Conservation (phyloP, 768 basidiomycete genomes). For the Amanita rubescens region DNA sequence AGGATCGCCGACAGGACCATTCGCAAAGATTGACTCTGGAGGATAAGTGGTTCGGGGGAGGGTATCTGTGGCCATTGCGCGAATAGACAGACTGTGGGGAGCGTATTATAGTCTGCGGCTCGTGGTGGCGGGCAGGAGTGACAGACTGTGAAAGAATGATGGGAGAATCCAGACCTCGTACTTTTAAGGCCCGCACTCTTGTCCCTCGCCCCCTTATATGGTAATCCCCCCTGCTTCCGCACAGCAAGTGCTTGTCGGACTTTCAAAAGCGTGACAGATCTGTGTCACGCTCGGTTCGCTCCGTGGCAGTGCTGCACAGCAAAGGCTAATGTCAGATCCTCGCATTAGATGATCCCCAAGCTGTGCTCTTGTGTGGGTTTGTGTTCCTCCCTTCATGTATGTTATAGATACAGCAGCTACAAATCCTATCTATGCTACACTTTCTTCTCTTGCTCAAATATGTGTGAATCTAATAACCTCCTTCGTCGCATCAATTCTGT, state of each 20-base stretch:
- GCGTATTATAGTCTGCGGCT: slow-evolving; percentile 17
- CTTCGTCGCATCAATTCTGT: slow-evolving; percentile 72
- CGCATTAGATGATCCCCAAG: slow-evolving; percentile 17
- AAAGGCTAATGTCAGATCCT: slow-evolving; percentile 24
- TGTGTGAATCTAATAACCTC: slow-evolving; percentile 68
- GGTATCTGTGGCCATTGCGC: slow-evolving; percentile 29
- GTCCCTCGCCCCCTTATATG: slow-evolving; percentile 2
- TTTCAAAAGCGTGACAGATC: slow-evolving; percentile 3
- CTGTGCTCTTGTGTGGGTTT: slow-evolving; percentile 21
- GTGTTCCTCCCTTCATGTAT: background rate
- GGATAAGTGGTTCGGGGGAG: slow-evolving; percentile 19
- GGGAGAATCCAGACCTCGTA: slow-evolving; percentile 19
- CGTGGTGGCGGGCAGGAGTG: slow-evolving; percentile 20
- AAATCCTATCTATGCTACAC: background rate
- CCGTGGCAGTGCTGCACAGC: slow-evolving; percentile 37
- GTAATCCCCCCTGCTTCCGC: background rate
- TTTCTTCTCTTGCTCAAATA: slow-evolving; percentile 35
- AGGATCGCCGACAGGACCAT: slow-evolving; percentile 26
- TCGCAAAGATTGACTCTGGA: slow-evolving; percentile 30
- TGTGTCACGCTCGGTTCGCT: slow-evolving; percentile 6
- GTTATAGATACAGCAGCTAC: slow-evolving; percentile 1
- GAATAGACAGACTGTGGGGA: slow-evolving; percentile 14
- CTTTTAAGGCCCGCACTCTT: slow-evolving; percentile 4
- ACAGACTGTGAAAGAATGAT: slow-evolving; percentile 18
- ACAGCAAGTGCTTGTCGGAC: slow-evolving; percentile 5